phyloP scores from a whole-genome alignment of 768 basidiomycete species.

The Lactarius trivialis region DNA sequence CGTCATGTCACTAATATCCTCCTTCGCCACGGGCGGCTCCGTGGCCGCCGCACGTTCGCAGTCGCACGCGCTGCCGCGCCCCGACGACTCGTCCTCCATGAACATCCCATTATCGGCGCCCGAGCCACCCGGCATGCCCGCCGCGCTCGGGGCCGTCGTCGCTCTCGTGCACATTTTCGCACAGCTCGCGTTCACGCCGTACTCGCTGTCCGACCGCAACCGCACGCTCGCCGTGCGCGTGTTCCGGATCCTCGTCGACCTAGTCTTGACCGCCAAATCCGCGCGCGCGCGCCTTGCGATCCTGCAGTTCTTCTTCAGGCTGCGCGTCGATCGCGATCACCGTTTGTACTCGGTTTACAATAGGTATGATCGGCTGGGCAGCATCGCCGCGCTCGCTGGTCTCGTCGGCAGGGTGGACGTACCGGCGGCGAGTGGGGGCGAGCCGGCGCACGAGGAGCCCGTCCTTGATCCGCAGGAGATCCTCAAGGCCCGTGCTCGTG shows the following conservation, averaged over 20 bases:
- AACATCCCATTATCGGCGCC: constrained; percentile 25
- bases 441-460: constrained; percentile 16
- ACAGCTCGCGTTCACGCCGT: constrained; percentile 65
- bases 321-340: constrained; percentile 88
- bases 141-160: constrained; percentile 53
- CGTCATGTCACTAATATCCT: constrained; percentile 59
- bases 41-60: constrained; percentile 51
- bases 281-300: constrained; percentile 59
- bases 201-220: constrained; percentile 41
- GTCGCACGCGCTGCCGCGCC: constrained; percentile 38
- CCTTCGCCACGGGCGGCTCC: constrained; percentile 39
- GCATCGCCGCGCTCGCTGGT: constrained; percentile 51
- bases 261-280: constrained; percentile 43
- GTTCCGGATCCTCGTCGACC: constrained; percentile 44
- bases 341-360: constrained; percentile 61
- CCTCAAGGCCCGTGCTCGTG: constrained; percentile 19
- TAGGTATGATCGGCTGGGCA: constrained; percentile 50
- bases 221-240: constrained; percentile 48
- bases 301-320: constrained; percentile 81
- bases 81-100: constrained; percentile 32
- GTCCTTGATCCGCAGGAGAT: constrained; percentile 13
- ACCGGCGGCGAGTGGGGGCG: constrained; percentile 16
- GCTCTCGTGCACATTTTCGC: constrained; percentile 61
- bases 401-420: constrained; percentile 50
- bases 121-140: constrained; percentile 28